phyloP scores from a whole-genome alignment of 106 monocot genomes.

The Cymbidium sinense region DNA sequence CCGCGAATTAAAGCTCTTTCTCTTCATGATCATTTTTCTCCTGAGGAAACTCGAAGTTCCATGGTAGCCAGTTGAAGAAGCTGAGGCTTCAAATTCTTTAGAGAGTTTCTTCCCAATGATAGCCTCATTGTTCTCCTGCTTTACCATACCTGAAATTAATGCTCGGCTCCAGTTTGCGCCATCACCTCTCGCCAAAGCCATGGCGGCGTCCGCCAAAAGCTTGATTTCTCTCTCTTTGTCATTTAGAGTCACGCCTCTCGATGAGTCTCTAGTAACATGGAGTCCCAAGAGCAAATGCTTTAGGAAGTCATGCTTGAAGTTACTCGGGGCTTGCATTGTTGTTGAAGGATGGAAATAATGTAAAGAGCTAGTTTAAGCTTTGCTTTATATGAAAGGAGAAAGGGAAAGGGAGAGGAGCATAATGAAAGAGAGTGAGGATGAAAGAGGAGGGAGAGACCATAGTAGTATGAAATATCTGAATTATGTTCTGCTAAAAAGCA shows the following conservation, averaged over 20 bases:
- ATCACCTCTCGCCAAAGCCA: constrained; percentile 43
- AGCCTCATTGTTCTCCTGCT: background rate
- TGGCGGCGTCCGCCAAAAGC: constrained; percentile 44
- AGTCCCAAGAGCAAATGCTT: constrained; percentile 40
- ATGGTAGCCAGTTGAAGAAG: too few relatives aligned
- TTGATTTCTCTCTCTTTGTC: constrained; percentile 59
- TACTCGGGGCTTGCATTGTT: constrained; percentile 39
- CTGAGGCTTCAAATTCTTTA: constrained; percentile 14
- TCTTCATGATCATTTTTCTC: background rate
- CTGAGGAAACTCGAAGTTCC: constrained; percentile 8
- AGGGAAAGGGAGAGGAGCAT: background rate
- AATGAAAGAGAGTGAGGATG: background rate
- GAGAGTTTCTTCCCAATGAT: constrained; percentile 2
- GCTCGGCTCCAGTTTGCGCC: constrained; percentile 45
- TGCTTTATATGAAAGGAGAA: background rate
- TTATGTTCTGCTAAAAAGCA: background rate
- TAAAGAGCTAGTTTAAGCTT: background rate
- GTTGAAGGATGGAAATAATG: too few relatives aligned
- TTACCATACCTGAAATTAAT: constrained; percentile 19
- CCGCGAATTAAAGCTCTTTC: background rate
- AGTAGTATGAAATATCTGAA: background rate
- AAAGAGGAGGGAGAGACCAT: background rate
- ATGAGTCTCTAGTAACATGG: constrained; percentile 3
- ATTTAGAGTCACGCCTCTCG: constrained; percentile 20
- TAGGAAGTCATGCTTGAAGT: constrained; percentile 48